Base-by-base conservation (phyloP, 306 rosid species). In the Vigna radiata region DNA sequence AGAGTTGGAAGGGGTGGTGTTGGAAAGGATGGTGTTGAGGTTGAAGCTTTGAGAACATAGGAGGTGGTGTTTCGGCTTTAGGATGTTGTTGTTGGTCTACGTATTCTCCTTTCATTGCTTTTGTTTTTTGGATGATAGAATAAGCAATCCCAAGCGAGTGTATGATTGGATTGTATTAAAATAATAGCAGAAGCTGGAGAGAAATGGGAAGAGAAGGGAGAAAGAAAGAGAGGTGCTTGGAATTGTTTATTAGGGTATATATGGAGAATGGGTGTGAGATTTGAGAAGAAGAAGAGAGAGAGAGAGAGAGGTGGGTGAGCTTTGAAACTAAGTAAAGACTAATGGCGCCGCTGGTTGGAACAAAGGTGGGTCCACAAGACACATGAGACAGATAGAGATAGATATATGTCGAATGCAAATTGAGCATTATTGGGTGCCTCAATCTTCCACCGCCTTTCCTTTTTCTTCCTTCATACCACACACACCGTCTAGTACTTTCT, bases 41-140 rank as follows among this genome's bases (percentile, higher is more conserved):
- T 0, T 82, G 98, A 72, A 89, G 96, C 84, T 92, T 95, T 6
- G 98, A 81, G 86, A 94, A 94, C 88, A 91, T 90, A 78, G 21
- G 76, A 16, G 66, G 68, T 1, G 87, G 65, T 1, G 87, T 53
- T 62, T 87, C 93, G 4, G 14, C 64, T 46, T 89, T 86, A 8
- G 63, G 52, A 14, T 81, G 72, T 8, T 77, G 71, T n/a, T 69
- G 84, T 14, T 78, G 81, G 6, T 85, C 96, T 78, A 75, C 81
- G 67, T 87, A 90, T 69, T 90, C 97, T 0, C 91, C 92, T 83
- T 88, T 90, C 97, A 92, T 83, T 81, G 48, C 47, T 25, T 25
- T 59, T 14, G 14, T 27, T 61, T 15, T 31, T 29, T 25, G 9
- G 54, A 6, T 37, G 54, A 33, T 10, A 27, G 16, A 48, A 8